Percentiles rank a stretch among this genome's conserved stretches.
These are phyloP conservation scores for Pichia cactophila DNA, from an alignment of 1,139 yeast genomes.

Conservation along the genomic window DNA sequence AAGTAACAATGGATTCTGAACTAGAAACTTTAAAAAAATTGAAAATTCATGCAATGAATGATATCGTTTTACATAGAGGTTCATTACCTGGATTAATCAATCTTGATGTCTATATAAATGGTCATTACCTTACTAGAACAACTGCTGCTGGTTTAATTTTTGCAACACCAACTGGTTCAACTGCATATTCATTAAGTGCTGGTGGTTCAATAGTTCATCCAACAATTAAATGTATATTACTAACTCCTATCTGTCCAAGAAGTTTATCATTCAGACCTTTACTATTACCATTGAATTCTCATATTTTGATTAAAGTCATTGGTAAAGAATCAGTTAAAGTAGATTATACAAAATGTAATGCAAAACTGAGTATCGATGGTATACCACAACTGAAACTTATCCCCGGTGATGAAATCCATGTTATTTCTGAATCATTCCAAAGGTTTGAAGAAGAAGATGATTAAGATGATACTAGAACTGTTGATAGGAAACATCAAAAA, in stretches of 20 bases:
- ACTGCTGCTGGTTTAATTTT: slow-evolving; percentile 85
- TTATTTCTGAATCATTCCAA: slow-evolving; percentile 53
- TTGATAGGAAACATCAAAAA: background rate
- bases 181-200: slow-evolving; percentile 82
- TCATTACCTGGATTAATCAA: slow-evolving; percentile 79
- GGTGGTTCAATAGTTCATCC: slow-evolving; percentile 96
- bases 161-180: slow-evolving; percentile 91
- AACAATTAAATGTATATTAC: slow-evolving; percentile 67
- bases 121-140: slow-evolving; percentile 76
- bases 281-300: slow-evolving; percentile 58
- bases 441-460: slow-evolving; percentile 39
- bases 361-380: slow-evolving; percentile 73
- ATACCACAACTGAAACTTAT: slow-evolving; percentile 58
- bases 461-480: slow-evolving; percentile 21
- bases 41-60: slow-evolving; percentile 77
- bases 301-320: slow-evolving; percentile 58
- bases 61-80: slow-evolving; percentile 81
- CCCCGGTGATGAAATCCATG: slow-evolving; percentile 75
- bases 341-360: slow-evolving; percentile 19
- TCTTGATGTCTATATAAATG: slow-evolving; percentile 74
- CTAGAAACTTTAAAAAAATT: slow-evolving; percentile 23
- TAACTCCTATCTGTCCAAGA: slow-evolving; percentile 88
- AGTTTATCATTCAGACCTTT: slow-evolving; percentile 83
- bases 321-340: slow-evolving; percentile 29
- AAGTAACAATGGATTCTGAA: slow-evolving; percentile 2